Conservation (phyloP, 805 yeast species). For the Cephaloascus albidus region DNA sequence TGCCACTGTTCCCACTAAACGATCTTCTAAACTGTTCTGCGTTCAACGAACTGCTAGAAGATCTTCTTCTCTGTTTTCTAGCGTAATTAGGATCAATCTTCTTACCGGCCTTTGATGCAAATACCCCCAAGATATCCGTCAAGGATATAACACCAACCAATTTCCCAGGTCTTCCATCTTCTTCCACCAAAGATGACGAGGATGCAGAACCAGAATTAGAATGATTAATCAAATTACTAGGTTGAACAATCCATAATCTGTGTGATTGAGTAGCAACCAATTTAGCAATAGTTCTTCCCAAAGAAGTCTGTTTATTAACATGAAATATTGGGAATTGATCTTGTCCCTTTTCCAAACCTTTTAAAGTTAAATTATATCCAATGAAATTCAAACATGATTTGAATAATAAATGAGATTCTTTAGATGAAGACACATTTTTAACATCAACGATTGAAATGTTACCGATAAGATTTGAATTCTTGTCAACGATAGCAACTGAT, state of each 20-base stretch:
- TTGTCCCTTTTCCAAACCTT: slow-evolving; percentile 91
- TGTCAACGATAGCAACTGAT: slow-evolving; percentile 88
- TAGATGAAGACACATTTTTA: slow-evolving; percentile 74
- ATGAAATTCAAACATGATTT: slow-evolving; percentile 83
- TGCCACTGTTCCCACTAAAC: not conserved
- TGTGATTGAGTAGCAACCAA: slow-evolving; percentile 93
- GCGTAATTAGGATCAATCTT: slow-evolving; percentile 80
- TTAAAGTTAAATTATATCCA: slow-evolving; percentile 72
- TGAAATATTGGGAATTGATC: slow-evolving; percentile 97
- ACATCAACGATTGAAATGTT: slow-evolving; percentile 95
- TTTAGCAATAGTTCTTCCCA: slow-evolving; percentile 88
- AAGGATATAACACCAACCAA: slow-evolving; percentile 86
- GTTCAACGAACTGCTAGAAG: slow-evolving; percentile 12
- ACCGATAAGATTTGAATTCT: slow-evolving; percentile 67
- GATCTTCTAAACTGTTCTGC: not conserved
- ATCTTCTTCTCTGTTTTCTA: slow-evolving; percentile 78
- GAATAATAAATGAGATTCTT: slow-evolving; percentile 75
- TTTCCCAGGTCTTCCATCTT: slow-evolving; percentile 58
- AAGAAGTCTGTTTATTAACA: slow-evolving; percentile 67
- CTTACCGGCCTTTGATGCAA: slow-evolving; percentile 69
- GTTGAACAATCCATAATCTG: slow-evolving; percentile 77
- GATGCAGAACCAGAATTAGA: slow-evolving; percentile 8
- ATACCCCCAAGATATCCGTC: slow-evolving; percentile 78
- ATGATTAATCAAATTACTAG: slow-evolving; percentile 12
- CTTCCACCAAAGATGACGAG: slow-evolving; percentile 5